phyloP scores from a whole-genome alignment of 352 stramenopile species.

The Bremia lactucae region DNA sequence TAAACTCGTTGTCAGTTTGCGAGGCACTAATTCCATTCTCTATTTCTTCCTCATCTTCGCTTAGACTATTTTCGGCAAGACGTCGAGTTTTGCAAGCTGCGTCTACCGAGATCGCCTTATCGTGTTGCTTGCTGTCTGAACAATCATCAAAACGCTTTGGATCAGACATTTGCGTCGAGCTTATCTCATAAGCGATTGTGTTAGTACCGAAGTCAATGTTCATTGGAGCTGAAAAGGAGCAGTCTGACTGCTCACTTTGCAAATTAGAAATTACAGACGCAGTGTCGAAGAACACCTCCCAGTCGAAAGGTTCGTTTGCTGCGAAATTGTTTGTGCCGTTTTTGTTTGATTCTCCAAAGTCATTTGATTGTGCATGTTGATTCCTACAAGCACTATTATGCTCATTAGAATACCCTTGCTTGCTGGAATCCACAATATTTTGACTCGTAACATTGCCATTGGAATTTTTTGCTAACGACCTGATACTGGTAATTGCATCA shows the following conservation, averaged over 20 bases:
- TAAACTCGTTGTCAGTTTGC: background rate
- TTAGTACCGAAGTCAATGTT: conserved; percentile 14
- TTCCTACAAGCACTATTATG: conserved; percentile 13
- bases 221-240: conserved; percentile 3
- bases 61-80: conserved; percentile 7
- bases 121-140: conserved; percentile 1
- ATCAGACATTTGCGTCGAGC: conserved; percentile 3
- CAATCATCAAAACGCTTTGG: background rate
- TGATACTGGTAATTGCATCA: conserved; percentile 4
- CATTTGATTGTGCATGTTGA: conserved; percentile 11
- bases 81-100: conserved; percentile 3
- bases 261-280: conserved; percentile 26
- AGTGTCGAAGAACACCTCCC: conserved; percentile 56
- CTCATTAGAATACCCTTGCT: conserved; percentile 10
- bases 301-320: conserved; percentile 33
- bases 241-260: conserved; percentile 12
- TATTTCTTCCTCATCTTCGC: conserved; percentile 30
- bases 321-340: conserved; percentile 7
- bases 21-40: conserved; percentile 10
- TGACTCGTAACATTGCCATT: background rate
- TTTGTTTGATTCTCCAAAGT: conserved; percentile 1
- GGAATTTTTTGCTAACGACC: conserved; percentile 1
- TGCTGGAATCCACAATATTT: conserved; percentile 4
- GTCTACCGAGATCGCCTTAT: background rate
- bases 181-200: conserved; percentile 16